Percentiles rank a stretch among this genome's conserved stretches.
Evolutionary conservation across 495 filamentous ascomycete genomes (phyloP).

Genomic region (Penicillium samsonianum): DNA sequence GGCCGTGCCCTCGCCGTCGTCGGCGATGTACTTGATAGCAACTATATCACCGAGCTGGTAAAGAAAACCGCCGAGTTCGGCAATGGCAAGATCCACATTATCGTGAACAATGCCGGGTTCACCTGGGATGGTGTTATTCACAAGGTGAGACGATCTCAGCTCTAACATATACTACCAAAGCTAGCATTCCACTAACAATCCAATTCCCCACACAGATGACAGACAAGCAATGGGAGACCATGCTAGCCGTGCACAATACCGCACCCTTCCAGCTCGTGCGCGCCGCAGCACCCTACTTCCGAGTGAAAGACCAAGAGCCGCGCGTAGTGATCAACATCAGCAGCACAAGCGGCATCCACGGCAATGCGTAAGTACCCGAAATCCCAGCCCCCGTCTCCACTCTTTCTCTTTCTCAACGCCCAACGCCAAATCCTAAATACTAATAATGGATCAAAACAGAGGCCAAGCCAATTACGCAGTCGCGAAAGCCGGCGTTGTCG

Average conservation of each 20-base stretch:
- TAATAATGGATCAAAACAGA: conserved; percentile 22
- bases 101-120: conserved; percentile 86
- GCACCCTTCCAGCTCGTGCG: conserved; percentile 81
- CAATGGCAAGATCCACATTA: conserved; percentile 80
- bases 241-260: conserved; percentile 75
- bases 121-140: conserved; percentile 92
- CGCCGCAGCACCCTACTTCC: conserved; percentile 79
- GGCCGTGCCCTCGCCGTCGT: conserved; percentile 67
- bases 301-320: conserved; percentile 77
- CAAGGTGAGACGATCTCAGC: conserved; percentile 53
- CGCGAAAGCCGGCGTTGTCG: conserved; percentile 78
- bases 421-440: background rate
- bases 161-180: background rate
- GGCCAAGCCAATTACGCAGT: conserved; percentile 85
- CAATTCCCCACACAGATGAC: conserved; percentile 57
- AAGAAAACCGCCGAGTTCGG: conserved; percentile 77
- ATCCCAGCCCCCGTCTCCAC: background rate
- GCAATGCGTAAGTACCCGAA: conserved; percentile 64
- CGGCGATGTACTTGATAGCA: conserved; percentile 70
- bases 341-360: conserved; percentile 75
- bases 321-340: conserved; percentile 81
- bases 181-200: background rate
- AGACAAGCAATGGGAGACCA: conserved; percentile 89
- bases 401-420: background rate
- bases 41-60: conserved; percentile 67